Conservation (phyloP, 306 rosid species). For the Arachis hypogaea region DNA sequence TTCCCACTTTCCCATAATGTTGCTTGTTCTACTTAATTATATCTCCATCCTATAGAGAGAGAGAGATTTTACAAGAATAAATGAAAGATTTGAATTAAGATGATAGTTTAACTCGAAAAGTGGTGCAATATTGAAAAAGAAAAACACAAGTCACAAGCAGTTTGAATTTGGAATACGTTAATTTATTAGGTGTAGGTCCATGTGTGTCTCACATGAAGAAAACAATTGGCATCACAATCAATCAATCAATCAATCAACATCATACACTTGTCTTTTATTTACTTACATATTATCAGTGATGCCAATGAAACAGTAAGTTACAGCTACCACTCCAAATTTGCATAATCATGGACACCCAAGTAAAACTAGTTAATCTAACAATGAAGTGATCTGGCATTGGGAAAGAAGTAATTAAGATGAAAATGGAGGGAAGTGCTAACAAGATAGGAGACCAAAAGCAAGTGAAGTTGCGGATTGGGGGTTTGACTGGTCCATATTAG, state of each 20-base stretch:
- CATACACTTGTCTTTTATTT: conserved; percentile 4
- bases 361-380: too few species aligned
- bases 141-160: too few species aligned
- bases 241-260: conserved; percentile 16
- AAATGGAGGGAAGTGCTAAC: conserved; percentile 37
- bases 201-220: too few species aligned
- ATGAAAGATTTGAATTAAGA: too few species aligned
- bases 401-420: conserved; percentile 32
- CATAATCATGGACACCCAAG: background rate
- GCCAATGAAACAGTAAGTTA: conserved; percentile 2
- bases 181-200: too few species aligned
- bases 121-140: too few species aligned
- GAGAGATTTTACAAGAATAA: too few species aligned
- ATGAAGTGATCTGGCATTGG: conserved; percentile 42
- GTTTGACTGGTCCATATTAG: conserved; percentile 50
- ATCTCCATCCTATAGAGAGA: too few species aligned
- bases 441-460: conserved; percentile 43
- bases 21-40: too few species aligned
- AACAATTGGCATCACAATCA: background rate
- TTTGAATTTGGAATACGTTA: too few species aligned
- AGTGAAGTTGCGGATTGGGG: conserved; percentile 32
- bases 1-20: too few species aligned
- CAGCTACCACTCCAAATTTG: background rate
- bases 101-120: too few species aligned
- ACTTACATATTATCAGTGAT: conserved; percentile 1